These are phyloP conservation scores for Colletotrichum zoysiae DNA, from an alignment of 2,329 filamentous ascomycete genomes.

Conservation along the genomic window DNA sequence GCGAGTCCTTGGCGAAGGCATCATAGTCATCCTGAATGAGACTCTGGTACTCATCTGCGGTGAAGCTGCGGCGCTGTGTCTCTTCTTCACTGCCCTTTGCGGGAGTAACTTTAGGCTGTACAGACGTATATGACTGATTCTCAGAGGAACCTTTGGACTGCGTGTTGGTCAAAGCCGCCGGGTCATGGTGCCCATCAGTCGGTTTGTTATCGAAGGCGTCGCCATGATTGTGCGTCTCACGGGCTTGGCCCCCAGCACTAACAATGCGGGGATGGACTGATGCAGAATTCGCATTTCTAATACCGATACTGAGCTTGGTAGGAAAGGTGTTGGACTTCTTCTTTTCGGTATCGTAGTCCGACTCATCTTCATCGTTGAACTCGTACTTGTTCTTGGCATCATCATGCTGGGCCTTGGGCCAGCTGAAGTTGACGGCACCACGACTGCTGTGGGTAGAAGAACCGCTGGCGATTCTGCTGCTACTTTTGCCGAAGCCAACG, in stretches of 20 bases:
- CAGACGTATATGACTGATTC: background rate
- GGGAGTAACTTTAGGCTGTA: background rate
- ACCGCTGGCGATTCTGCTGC: background rate
- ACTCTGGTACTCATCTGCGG: slow-evolving; percentile 20
- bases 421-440: slow-evolving; percentile 32
- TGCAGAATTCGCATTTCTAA: background rate
- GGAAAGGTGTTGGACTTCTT: slow-evolving; percentile 5
- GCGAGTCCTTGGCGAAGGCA: slow-evolving; percentile 17
- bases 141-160: background rate
- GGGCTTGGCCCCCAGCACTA: background rate
- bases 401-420: slow-evolving; percentile 11
- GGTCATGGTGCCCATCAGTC: background rate
- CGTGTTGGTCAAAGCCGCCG: background rate
- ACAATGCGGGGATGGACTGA: background rate
- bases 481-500: background rate
- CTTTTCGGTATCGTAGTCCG: background rate
- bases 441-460: background rate
- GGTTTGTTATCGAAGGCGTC: slow-evolving; percentile 6
- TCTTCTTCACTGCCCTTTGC: background rate
- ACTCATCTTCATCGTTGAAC: slow-evolving; percentile 1
- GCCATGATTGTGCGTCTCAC: background rate
- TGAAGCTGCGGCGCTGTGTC: slow-evolving; percentile 19
- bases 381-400: background rate
- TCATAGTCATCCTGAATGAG: slow-evolving; percentile 32
- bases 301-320: background rate